Evolutionary conservation across 2,329 filamentous ascomycete genomes (phyloP), one percentile per base, ranked within the genome.

Genomic region (Phialemonium atrogriseum): DNA sequence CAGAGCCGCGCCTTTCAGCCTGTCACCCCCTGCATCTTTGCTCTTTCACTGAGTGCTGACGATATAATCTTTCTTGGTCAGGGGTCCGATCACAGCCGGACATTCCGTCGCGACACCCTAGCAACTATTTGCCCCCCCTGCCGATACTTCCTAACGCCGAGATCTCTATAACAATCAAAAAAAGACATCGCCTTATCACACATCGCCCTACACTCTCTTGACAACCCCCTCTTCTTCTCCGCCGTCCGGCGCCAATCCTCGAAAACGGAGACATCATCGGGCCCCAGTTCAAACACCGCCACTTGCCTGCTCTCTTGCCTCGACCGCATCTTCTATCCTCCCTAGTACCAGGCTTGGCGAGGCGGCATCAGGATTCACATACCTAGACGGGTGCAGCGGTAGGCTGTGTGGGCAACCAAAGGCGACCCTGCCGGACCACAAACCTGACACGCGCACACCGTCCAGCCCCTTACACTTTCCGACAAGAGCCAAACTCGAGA

Each of bases 251-350:
- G n/a, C 46, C 49, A 53, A 54, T 51, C 53, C 47, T 52, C 52
- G 55, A 67, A 62, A 54, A 70, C 68, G 67, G 66, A 66, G 57
- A 54, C 55, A 45, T 58, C 56, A 61, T 61, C 60, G 56, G 52
- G 53, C 59, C 57, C 49, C 47, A 56, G 55, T 51, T 54, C 50
- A 49, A 56, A 66, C 53, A 49, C 66, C 51, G 42, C 62, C 49
- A 38, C 62, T 52, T 46, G 51, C 44, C 51, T 66, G 50, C 59
- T 69, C 53, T 66, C 66, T 60, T 49, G 59, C 46, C 54, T 66
- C 50, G 60, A 72, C 52, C 52, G 63, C 52, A 52, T 67, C 40
- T 62, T 66, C 46, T 68, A 74, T 44, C 69, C 69, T 57, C 69
- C 68, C 41, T 73, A 71, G 48, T 37, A 59, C 45, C 32, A 33